phyloP scores from a whole-genome alignment of 441 rosid species.

The Euphorbia celastroides region DNA sequence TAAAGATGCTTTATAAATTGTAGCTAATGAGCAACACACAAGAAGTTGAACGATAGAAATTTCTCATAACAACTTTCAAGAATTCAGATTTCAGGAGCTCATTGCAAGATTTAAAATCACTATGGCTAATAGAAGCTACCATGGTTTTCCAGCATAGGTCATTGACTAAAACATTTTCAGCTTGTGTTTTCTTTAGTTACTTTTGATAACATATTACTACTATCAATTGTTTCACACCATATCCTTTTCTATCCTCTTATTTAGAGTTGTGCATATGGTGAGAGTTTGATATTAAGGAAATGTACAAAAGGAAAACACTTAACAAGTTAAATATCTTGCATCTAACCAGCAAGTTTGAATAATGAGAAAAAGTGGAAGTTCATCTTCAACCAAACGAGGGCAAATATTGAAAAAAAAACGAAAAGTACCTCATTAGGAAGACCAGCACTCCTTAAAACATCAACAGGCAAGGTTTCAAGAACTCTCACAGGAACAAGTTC shows the following conservation, averaged over 20 bases:
- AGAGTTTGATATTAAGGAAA: background rate
- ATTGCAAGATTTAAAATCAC: background rate
- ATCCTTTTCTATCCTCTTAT: background rate
- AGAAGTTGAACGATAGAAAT: background rate
- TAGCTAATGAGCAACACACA: background rate
- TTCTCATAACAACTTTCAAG: background rate
- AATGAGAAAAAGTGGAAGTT: background rate
- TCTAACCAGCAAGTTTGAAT: background rate
- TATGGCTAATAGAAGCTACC: too few relatives aligned
- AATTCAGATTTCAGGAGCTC: background rate
- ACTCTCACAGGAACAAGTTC: slow-evolving; percentile 80
- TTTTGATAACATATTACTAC: background rate
- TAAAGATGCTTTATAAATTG: background rate
- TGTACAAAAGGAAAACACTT: background rate
- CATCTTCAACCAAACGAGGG: background rate
- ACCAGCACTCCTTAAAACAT: slow-evolving; percentile 53
- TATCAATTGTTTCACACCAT: background rate
- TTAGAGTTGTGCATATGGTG: background rate
- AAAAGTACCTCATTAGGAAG: slow-evolving; percentile 72
- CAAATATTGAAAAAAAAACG: slow-evolving; percentile 1
- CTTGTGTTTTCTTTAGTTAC: background rate
- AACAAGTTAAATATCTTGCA: background rate
- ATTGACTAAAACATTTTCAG: background rate
- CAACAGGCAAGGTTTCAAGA: slow-evolving; percentile 80
- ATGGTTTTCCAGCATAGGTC: background rate